Percentiles rank a stretch among this genome's conserved stretches.
phyloP scores from a whole-genome alignment of 169 alveolate species.

The Plasmodium vinckei region DNA sequence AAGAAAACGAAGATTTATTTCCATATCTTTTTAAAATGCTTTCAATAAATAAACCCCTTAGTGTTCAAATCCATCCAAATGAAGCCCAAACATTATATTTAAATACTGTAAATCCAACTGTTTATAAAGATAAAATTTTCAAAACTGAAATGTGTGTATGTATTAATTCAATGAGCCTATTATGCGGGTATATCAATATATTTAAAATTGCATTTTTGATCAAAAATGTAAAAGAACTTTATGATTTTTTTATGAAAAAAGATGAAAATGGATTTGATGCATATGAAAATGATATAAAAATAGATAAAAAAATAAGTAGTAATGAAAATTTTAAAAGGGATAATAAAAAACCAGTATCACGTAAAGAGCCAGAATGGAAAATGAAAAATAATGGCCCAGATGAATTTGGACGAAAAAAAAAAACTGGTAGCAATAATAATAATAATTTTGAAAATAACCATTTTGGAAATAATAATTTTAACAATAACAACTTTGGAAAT shows the following conservation, averaged over 20 bases:
- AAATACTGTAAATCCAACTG: slow-evolving; percentile 36
- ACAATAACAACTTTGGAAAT: not conserved
- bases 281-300: not conserved
- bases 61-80: slow-evolving; percentile 86
- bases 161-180: slow-evolving; percentile 49
- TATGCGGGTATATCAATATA: slow-evolving; percentile 45
- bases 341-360: not conserved
- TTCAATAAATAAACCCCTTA: slow-evolving; percentile 83
- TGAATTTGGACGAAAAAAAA: not conserved
- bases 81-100: slow-evolving; percentile 49
- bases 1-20: slow-evolving; percentile 14
- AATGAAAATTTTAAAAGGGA: not conserved
- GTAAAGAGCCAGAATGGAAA: not conserved
- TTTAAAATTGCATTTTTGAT: slow-evolving; percentile 55
- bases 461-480: not conserved
- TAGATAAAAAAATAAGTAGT: not conserved
- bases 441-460: not conserved
- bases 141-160: slow-evolving; percentile 75
- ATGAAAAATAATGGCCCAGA: not conserved
- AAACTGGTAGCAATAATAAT: not conserved
- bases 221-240: slow-evolving; percentile 21
- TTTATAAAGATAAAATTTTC: slow-evolving; percentile 65
- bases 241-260: slow-evolving; percentile 28
- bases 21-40: slow-evolving; percentile 80
- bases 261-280: not conserved